phyloP scores from a whole-genome alignment of 169 alveolate genomes.

The Babesia bovis region DNA sequence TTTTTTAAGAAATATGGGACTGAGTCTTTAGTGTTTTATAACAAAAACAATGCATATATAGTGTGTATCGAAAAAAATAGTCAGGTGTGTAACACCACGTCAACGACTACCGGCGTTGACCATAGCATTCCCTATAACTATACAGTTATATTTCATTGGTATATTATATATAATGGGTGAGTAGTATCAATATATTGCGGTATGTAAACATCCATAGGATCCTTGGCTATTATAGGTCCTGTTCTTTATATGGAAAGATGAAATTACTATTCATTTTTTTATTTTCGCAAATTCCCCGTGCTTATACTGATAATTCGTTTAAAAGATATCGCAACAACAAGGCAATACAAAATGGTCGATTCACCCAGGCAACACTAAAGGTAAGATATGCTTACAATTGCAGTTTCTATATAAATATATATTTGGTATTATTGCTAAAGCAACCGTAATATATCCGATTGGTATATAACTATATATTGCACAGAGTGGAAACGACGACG shows the following conservation, averaged over 20 bases:
- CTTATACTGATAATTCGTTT: background rate
- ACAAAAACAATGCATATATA: too few relatives aligned
- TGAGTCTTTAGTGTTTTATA: too few relatives aligned
- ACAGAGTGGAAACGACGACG: slow-evolving; percentile 19
- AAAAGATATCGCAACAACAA: background rate
- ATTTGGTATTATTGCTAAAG: background rate
- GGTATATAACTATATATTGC: background rate
- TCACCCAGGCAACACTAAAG: slow-evolving; percentile 14
- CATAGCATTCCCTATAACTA: background rate
- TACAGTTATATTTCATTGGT: background rate
- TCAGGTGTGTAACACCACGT: slow-evolving; percentile 5
- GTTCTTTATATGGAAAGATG: background rate
- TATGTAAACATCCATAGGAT: background rate
- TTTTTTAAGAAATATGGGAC: too few relatives aligned
- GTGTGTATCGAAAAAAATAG: too few relatives aligned
- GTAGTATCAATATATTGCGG: background rate
- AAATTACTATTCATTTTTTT: background rate
- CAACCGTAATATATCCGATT: background rate
- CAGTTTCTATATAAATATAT: background rate
- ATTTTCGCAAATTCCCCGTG: background rate
- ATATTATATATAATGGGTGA: background rate
- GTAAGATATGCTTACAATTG: background rate
- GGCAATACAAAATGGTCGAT: background rate
- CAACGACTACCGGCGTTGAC: background rate
- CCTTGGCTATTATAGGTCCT: slow-evolving; percentile 2